These are phyloP conservation scores for Ensete glaucum DNA, from an alignment of 176 grass and related monocot species.

Conservation along the genomic window DNA sequence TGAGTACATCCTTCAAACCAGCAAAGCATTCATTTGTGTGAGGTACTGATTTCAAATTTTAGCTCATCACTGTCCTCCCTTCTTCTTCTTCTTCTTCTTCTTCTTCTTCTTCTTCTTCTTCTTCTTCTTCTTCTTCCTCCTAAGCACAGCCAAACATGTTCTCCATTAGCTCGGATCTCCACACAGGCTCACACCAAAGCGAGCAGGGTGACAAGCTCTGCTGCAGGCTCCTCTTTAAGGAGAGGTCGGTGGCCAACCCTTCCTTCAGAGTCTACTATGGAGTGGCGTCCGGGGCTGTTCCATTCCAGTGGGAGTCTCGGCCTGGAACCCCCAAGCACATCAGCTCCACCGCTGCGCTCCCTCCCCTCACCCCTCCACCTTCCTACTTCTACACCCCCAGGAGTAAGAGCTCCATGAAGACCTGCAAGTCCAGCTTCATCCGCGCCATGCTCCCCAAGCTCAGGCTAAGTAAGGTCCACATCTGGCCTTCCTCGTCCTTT, in stretches of 20 bases:
- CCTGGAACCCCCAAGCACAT: slow-evolving; percentile 52
- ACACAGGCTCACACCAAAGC: background rate
- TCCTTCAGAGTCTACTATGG: slow-evolving; percentile 58
- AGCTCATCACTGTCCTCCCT: too few species aligned
- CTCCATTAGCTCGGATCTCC: background rate
- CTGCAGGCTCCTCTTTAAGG: slow-evolving; percentile 23
- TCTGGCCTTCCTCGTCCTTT: slow-evolving; percentile 18
- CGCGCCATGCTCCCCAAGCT: slow-evolving; percentile 41
- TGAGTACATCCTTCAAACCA: too few species aligned
- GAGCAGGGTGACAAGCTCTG: background rate
- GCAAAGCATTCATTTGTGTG: too few species aligned
- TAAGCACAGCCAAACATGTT: too few species aligned
- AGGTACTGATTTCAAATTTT: too few species aligned
- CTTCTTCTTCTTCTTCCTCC: too few species aligned
- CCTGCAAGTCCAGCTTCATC: slow-evolving; percentile 36
- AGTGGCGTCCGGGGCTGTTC: slow-evolving; percentile 44
- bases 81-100: too few species aligned
- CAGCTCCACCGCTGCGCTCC: slow-evolving; percentile 24
- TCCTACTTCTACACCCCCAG: slow-evolving; percentile 30
- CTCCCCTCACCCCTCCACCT: slow-evolving; percentile 51
- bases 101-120: too few species aligned
- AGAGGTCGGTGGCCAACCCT: slow-evolving; percentile 34
- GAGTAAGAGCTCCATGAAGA: slow-evolving; percentile 19
- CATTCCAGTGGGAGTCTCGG: slow-evolving; percentile 52
- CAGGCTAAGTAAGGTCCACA: slow-evolving; percentile 27